Evolutionary conservation across 75 land plant genomes (phyloP), one percentile per base, ranked within the genome.

Genomic region (Selaginella moellendorffii): DNA sequence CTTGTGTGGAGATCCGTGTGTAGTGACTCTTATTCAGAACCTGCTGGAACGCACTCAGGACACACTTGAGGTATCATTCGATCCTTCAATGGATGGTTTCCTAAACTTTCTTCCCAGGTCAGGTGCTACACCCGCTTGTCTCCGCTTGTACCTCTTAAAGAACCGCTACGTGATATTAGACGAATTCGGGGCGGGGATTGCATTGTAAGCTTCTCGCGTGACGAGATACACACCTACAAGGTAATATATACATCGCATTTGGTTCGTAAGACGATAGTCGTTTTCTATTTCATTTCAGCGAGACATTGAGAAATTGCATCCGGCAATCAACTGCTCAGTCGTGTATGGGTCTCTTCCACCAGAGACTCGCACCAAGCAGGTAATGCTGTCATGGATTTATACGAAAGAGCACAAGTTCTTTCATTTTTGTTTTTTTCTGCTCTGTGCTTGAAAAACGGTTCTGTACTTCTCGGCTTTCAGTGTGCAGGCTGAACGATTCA

Each of bases 271-370:
- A n/a, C n/a, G n/a, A n/a, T n/a, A n/a, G n/a, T n/a, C n/a, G n/a
- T n/a, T n/a, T n/a, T n/a, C n/a, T n/a, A n/a, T n/a, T n/a, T n/a
- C n/a, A n/a, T 36, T 5, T 5, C 69, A 90, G 91, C 81, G 63
- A 78, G 17, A 69, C 54, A 71, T 90, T 65, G 85, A 90, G 75
- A 31, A 36, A 5, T 46, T 28, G 67, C 63, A 51, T 71, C 79
- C 17, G 72, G 74, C 58, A 84, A 84, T 74, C 75, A 84, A 25
- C 46, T 90, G 97, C 36, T 86, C 92, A 65, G 82, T 90, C 20
- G 92, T 90, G 29, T 90, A 90, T 82, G 97, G 96, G 27, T 81
- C 90, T 53, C 68, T 89, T 63, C 96, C 96, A 8, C 96, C 96
- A 63, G 87, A 89, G 63, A 89, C 96, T 53, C 84, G 96, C 54